phyloP scores from a whole-genome alignment of 202 grass and related monocot species.

The Zoysia matrella region DNA sequence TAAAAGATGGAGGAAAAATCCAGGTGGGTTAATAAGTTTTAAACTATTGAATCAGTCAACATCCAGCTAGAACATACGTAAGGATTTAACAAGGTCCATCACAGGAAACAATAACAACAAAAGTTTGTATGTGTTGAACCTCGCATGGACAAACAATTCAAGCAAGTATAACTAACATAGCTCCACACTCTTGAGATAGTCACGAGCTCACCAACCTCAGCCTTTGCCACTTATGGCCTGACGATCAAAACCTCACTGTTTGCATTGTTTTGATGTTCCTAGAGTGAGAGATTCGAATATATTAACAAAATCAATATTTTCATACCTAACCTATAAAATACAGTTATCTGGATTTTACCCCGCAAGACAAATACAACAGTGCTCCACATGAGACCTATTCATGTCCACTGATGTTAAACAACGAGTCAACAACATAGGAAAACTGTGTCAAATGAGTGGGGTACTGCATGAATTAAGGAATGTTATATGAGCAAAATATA shows the following conservation, averaged over 20 bases:
- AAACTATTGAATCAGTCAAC: slow-evolving; percentile 8
- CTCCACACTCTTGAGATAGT: not conserved
- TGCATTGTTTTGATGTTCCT: slow-evolving; percentile 19
- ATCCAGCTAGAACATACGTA: not conserved
- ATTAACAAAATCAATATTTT: not conserved
- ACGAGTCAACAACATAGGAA: not conserved
- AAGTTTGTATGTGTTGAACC: slow-evolving; percentile 8
- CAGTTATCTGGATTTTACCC: not conserved
- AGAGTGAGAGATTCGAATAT: slow-evolving; percentile 17
- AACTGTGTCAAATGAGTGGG: not conserved
- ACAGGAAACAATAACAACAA: not conserved
- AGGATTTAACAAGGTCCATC: slow-evolving; percentile 3
- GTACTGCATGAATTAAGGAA: not conserved
- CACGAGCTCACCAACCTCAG: not conserved
- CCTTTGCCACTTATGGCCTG: not conserved
- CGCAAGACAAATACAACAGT: not conserved
- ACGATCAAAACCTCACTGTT: slow-evolving; percentile 22
- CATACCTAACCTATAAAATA: not conserved
- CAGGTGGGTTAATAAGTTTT: not conserved
- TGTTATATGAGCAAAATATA: not conserved
- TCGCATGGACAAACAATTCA: slow-evolving; percentile 3
- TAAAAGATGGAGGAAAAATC: not conserved
- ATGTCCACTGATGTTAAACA: not conserved
- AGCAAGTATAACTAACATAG: slow-evolving; percentile 17
- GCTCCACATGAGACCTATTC: not conserved